These are phyloP conservation scores for Mortierella claussenii DNA, from an alignment of 192 early-diverging fungal genomes.

Conservation along the genomic window DNA sequence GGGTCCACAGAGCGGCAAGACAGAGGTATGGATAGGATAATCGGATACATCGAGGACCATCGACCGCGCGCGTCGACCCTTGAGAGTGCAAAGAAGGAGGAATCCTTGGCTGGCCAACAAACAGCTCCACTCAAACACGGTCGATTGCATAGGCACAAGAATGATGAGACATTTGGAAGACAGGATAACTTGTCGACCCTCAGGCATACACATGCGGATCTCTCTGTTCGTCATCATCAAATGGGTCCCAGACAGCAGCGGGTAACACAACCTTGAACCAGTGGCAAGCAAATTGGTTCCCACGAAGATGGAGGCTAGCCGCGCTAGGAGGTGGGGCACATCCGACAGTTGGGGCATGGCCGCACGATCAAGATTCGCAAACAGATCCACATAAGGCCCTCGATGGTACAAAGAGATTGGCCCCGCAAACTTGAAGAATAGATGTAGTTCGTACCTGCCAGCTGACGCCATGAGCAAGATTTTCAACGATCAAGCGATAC, in stretches of 20 bases:
- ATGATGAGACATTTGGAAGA: no score
- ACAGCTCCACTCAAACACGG: slow-evolving; percentile 15
- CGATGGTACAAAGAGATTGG: slow-evolving; percentile 6
- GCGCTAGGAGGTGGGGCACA: slow-evolving; percentile 7
- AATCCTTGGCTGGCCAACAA: slow-evolving; percentile 17
- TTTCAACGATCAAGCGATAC: slow-evolving; percentile 82
- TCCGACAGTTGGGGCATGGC: slow-evolving; percentile 4
- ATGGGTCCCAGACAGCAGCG: no score
- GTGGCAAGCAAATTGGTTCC: slow-evolving; percentile 7
- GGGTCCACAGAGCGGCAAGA: slow-evolving; percentile 51
- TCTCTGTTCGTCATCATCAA: no score
- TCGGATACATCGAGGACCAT: slow-evolving; percentile 14
- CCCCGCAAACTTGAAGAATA: slow-evolving; percentile 34
- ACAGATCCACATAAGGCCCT: slow-evolving; percentile 12
- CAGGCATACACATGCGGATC: slow-evolving; percentile 1
- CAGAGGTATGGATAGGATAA: slow-evolving; percentile 27
- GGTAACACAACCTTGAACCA: background rate
- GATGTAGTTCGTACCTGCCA: slow-evolving; percentile 79
- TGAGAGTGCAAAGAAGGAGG: slow-evolving; percentile 2
- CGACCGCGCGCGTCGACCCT: slow-evolving; percentile 7
- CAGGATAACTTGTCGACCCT: slow-evolving; percentile 15
- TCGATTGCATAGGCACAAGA: slow-evolving; percentile 5
- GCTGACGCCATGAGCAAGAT: slow-evolving; percentile 80
- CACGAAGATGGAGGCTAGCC: slow-evolving; percentile 5
- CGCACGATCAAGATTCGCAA: slow-evolving; percentile 1